Evolutionary conservation across 129 eudicot genomes (phyloP), one percentile per base, ranked within the genome.

Genomic region (Pseudognaphalium luteoalbum): DNA sequence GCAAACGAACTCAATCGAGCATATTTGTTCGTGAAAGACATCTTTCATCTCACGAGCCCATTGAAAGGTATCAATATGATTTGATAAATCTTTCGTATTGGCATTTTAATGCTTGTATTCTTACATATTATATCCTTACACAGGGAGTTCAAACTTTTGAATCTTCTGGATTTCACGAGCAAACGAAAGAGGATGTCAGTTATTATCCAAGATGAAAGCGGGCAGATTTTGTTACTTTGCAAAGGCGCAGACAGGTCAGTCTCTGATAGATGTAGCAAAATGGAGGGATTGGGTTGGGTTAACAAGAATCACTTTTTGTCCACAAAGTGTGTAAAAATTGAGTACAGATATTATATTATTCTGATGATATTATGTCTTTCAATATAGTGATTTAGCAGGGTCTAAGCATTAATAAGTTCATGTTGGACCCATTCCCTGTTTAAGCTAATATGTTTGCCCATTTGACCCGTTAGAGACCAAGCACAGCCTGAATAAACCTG

Each of bases 191-290:
- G 98, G 74, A 93, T 93, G 98, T 90, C 98, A 54, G 95, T 90
- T 20, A 88, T 93, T 54, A 78, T 93, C 35, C 87, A 82, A 65
- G 98, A 93, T 66, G 96, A 83, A 76, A 66, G 78, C 34, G 97
- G 96, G 25, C 87, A 93, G 79, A 85, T 93, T 73, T 75, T 93
- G 81, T 87, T 93, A 78, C 79, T 93, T 19, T 93, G 98, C 86
- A 93, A 93, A 90, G 98, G 98, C 42, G 98, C 98, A 77, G 98
- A 93, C 92, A 93, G 96, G 98, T 92, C 41, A 66, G 88, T 25
- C 70, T 72, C 71, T 74, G 35, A 30, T 20, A 35, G 25, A 20
- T 2, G 11, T 60, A 12, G 6, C 66, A 20, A 59, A 21, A 7
- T 59, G 66, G 66, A 15, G 21, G 8, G 15, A 15, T 28, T 21